phyloP scores from a whole-genome alignment of 768 basidiomycete species.

The Leccinellum albellum region DNA sequence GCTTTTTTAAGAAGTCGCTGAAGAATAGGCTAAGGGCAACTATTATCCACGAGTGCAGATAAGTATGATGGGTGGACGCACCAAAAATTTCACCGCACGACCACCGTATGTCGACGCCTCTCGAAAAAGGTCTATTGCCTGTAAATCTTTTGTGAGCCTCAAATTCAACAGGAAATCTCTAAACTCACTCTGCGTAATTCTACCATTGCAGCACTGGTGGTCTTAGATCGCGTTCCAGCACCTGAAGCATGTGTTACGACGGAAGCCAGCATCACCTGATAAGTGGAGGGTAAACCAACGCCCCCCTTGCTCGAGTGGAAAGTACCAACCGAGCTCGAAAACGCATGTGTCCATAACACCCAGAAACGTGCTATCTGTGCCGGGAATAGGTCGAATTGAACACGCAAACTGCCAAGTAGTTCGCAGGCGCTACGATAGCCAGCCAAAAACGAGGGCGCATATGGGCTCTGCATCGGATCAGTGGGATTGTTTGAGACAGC shows the following conservation, averaged over 20 bases:
- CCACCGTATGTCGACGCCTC: conserved; percentile 60
- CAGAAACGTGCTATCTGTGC: conserved; percentile 61
- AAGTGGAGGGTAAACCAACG: background rate
- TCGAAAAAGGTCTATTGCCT: conserved; percentile 63
- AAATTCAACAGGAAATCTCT: background rate
- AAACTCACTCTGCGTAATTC: conserved; percentile 46
- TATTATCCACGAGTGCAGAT: conserved; percentile 2
- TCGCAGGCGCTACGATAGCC: conserved; percentile 66
- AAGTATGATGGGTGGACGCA: conserved; percentile 28
- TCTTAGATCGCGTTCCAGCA: conserved; percentile 48
- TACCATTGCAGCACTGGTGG: conserved; percentile 64
- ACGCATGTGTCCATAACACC: conserved; percentile 72
- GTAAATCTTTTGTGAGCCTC: background rate
- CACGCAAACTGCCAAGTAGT: conserved; percentile 45
- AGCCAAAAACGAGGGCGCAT: conserved; percentile 63
- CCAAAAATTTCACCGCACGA: conserved; percentile 66
- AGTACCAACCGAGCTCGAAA: conserved; percentile 55
- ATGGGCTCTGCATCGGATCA: conserved; percentile 67
- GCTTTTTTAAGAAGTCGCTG: conserved; percentile 60
- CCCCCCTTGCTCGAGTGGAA: background rate
- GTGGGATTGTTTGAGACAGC: conserved; percentile 60
- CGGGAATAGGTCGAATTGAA: conserved; percentile 50
- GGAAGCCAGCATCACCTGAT: conserved; percentile 70
- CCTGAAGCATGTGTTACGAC: conserved; percentile 66
- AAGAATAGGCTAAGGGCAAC: conserved; percentile 54